Evolutionary conservation across 805 yeast genomes (phyloP), one percentile per base, ranked within the genome.

Genomic region (Metschnikowia matae): DNA sequence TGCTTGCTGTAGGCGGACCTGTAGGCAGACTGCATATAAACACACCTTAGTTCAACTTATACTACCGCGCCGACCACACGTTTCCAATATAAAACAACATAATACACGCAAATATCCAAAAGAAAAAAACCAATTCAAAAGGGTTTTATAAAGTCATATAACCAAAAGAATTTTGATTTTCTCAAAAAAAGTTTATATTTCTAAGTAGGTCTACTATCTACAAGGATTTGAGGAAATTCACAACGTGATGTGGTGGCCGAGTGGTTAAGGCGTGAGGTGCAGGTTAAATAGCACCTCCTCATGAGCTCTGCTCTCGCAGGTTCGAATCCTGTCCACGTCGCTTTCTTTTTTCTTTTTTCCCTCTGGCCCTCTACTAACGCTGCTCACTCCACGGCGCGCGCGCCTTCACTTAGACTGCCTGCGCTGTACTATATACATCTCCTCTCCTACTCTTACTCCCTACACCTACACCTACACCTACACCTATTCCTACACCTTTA

Each of bases 191-290:
- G 1, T 3, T 5, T 5, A 4, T 4, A 21, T 21, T 26, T 26
- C 29, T 4, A 8, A 4, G 2, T 26, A 7, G 29, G 3, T 8
- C 29, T 26, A 3, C 29, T 26, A 26, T 26, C 11, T 8, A 26
- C 11, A 0, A 26, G 11, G 11, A 26, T 26, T 26, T 26, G 2
- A 26, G 3, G 4, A 11, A 1, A n/a, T 23, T 36, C 23, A 36
- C 34, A 44, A 23, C 17, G 6, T 46, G 61, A 58, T 58, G 61
- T 58, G 61, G 61, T 58, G 61, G 61, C 61, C 61, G 61, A 58
- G 61, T 58, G 61, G 61, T 58, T 58, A 58, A 58, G 61, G 61
- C 61, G 61, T 58, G 60, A 56, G 61, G 61, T 58, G 61, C 61
- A 58, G 61, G 61, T 53, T 50, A 31, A 37, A 31, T 52, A 53